Evolutionary conservation across 2,329 filamentous ascomycete species (phyloP).

Genomic region (Helotiales sp.): DNA sequence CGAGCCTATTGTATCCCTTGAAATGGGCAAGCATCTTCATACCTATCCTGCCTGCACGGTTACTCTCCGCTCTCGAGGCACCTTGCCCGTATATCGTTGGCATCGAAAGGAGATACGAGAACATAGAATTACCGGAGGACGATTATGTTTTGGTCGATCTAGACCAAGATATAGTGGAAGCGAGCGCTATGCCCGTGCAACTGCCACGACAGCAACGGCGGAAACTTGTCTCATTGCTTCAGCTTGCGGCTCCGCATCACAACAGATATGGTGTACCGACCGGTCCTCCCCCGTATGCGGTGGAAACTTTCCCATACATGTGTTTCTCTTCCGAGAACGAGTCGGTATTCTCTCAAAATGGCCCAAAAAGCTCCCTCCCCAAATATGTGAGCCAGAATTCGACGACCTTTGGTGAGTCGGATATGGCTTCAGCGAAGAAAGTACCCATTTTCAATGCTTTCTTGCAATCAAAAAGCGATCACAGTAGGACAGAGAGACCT

Average conservation of each 20-base stretch:
- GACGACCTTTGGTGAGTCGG: conserved; percentile 73
- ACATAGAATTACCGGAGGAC: conserved; percentile 83
- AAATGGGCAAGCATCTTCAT: conserved; percentile 96
- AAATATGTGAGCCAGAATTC: conserved; percentile 91
- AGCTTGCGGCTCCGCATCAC: conserved; percentile 87
- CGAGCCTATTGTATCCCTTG: conserved; percentile 82
- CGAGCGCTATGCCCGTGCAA: conserved; percentile 72
- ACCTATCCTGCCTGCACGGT: conserved; percentile 80
- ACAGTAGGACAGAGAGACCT: conserved; percentile 70
- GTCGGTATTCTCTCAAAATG: conserved; percentile 72
- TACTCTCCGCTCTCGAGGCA: conserved; percentile 88
- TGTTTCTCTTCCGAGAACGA: conserved; percentile 86
- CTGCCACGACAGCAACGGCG: conserved; percentile 86
- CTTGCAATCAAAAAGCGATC: conserved; percentile 69
- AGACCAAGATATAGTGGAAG: conserved; percentile 87
- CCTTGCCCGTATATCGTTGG: conserved; percentile 97
- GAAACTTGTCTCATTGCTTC: conserved; percentile 85
- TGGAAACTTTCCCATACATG: conserved; percentile 90
- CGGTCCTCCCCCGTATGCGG: conserved; percentile 89
- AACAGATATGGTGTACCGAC: conserved; percentile 80
- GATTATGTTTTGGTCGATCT: conserved; percentile 95
- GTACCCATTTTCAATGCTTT: conserved; percentile 90
- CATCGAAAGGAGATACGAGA: conserved; percentile 88
- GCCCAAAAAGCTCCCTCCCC: conserved; percentile 70
- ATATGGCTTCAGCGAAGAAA: conserved; percentile 45